Percentiles rank a stretch among this genome's conserved stretches.
Evolutionary conservation across 345 rosid genomes (phyloP).

Genomic region (Schrenkiella parvula): DNA sequence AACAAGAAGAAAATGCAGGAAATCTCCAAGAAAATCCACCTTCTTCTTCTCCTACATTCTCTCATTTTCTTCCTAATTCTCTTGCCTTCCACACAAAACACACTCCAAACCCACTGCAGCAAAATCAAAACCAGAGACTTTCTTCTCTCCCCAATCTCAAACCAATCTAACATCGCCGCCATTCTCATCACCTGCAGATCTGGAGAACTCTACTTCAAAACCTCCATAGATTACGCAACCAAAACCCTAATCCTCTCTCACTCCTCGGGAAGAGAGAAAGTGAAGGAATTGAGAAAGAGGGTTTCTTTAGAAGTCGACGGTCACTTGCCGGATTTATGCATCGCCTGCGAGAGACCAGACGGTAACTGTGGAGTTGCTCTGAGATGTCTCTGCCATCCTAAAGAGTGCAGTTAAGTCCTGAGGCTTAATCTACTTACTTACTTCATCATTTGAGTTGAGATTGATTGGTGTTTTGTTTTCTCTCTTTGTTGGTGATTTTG

Average conservation of each 20-base stretch:
- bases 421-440: neutral
- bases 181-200: conserved; percentile 47
- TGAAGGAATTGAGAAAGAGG: conserved; percentile 40
- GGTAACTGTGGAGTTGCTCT: conserved; percentile 67
- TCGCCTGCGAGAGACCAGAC: conserved; percentile 48
- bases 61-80: conserved; percentile 10
- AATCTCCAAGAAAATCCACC: conserved; percentile 20
- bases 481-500: conserved; percentile 1
- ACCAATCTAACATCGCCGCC: neutral
- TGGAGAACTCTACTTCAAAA: conserved; percentile 46
- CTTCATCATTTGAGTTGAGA: neutral
- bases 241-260: conserved; percentile 35
- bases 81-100: conserved; percentile 15
- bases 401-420: conserved; percentile 54
- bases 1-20: conserved; percentile 26
- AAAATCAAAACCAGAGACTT: neutral
- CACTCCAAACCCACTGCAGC: conserved; percentile 36
- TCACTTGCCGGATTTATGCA: conserved; percentile 56
- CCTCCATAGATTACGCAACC: conserved; percentile 43
- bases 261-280: conserved; percentile 19
- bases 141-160: conserved; percentile 17
- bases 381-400: conserved; percentile 62
- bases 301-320: conserved; percentile 55
- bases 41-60: conserved; percentile 7
- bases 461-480: neutral